phyloP scores from a whole-genome alignment of 352 stramenopile genomes.

The Paralagenidium karlingii region DNA sequence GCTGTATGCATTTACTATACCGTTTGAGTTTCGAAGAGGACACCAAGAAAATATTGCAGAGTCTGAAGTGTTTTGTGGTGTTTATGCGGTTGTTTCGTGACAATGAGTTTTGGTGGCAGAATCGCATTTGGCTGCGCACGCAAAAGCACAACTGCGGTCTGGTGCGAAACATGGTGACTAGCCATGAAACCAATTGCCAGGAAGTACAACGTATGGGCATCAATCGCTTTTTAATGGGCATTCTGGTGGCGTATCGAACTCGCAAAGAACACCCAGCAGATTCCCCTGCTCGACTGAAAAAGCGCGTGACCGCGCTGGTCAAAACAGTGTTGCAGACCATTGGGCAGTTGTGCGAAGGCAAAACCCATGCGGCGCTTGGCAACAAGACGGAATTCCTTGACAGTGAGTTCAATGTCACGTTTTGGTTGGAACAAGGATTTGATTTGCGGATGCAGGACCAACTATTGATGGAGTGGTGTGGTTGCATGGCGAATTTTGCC shows the following conservation, averaged over 20 bases:
- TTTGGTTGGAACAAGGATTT: conserved; percentile 8
- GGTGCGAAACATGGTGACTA: conserved; percentile 30
- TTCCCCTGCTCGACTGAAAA: conserved; percentile 5
- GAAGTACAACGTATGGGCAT: conserved; percentile 40
- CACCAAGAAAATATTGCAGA: conserved; percentile 25
- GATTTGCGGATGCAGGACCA: no score
- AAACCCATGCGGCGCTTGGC: conserved; percentile 10
- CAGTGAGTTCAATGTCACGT: conserved; percentile 22
- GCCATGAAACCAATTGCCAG: conserved; percentile 27
- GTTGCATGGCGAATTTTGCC: conserved; percentile 23
- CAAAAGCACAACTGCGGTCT: conserved; percentile 24
- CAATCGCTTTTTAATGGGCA: conserved; percentile 17
- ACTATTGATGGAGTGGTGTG: conserved; percentile 29
- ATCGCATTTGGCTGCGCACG: background rate
- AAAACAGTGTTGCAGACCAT: conserved; percentile 39
- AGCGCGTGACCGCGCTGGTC: no score
- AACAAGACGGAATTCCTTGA: conserved; percentile 53
- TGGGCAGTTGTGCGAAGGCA: conserved; percentile 25
- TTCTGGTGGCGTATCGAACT: conserved; percentile 5
- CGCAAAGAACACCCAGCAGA: background rate
- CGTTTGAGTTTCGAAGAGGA: conserved; percentile 21
- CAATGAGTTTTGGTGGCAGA: conserved; percentile 1
- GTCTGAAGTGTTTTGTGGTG: conserved; percentile 12
- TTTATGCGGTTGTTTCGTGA: conserved; percentile 31
- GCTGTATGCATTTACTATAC: conserved; percentile 44